Evolutionary conservation across 2,329 filamentous ascomycete genomes (phyloP), one percentile per base, ranked within the genome.

Genomic region (Aspergillus vadensis): DNA sequence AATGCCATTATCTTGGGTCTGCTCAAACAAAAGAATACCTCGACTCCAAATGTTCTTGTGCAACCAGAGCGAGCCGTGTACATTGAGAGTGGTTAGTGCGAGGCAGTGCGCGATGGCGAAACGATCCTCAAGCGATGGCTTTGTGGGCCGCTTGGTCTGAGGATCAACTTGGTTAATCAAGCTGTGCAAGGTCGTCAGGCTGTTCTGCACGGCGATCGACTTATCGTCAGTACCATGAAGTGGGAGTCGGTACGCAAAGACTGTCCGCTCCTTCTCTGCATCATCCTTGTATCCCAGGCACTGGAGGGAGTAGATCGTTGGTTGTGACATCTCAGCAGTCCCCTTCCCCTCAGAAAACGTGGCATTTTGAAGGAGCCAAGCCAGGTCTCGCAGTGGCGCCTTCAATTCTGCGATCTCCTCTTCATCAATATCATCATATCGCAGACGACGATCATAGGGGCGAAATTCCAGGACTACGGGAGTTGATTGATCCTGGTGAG

Each of bases 21-120:
- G 53, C 19, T 60, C 54, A 52, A 70, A 71, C 21, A 72, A 66
- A 2, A 72, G 61, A 38, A 72, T 69, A 2, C 70, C 69, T 38
- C 65, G 63, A 58, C 69, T 71, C 69, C 70, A 71, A 51, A 72
- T 69, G 23, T 72, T 72, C 48, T 71, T 72, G 57, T 72, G 69
- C 5, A 72, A 57, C 70, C 70, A 72, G 15, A 60, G 60, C 6
- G 68, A 72, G 25, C 59, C 69, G 51, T 72, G 69, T 6, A 72
- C 55, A 38, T 72, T 70, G 7, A 62, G 59, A 14, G 70, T 43
- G 2, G 69, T 71, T 30, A 70, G 27, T 5, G 69, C 70, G 6
- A 71, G 69, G 32, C 64, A 68, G 43, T 70, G 64, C 2, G 67
- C 68, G 48, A 71, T 67, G 55, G 55, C 64, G 52, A 72, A 72